phyloP scores from a whole-genome alignment of 2,329 filamentous ascomycete species.

The Fusarium gaditjirri region DNA sequence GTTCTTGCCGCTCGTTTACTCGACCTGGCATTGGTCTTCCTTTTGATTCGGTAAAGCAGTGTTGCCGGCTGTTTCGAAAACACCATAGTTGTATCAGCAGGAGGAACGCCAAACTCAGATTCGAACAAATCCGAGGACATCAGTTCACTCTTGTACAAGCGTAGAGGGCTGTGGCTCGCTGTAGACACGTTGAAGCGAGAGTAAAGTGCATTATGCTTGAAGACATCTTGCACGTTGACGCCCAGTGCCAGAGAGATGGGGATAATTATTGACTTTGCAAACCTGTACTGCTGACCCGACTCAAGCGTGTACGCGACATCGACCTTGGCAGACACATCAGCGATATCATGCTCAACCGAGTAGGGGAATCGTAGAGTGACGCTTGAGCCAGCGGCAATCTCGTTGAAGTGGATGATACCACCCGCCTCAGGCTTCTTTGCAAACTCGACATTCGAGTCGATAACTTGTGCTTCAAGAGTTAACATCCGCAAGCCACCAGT shows the following conservation, averaged over 20 bases:
- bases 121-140: constrained; percentile 75
- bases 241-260: constrained; percentile 83
- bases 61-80: constrained; percentile 86
- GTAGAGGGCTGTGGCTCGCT: constrained; percentile 77
- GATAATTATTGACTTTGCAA: constrained; percentile 66
- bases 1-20: constrained; percentile 51
- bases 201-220: constrained; percentile 84
- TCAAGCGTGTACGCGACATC: constrained; percentile 80
- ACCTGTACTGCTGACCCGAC: constrained; percentile 59
- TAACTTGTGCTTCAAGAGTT: constrained; percentile 66
- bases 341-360: constrained; percentile 80
- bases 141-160: constrained; percentile 77
- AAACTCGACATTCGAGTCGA: constrained; percentile 55
- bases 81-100: constrained; percentile 67
- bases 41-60: constrained; percentile 80
- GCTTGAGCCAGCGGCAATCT: constrained; percentile 56
- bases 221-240: constrained; percentile 96
- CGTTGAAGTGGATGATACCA: constrained; percentile 62
- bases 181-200: constrained; percentile 93
- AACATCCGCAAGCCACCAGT: constrained; percentile 74
- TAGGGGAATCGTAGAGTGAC: constrained; percentile 80
- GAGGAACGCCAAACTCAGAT: constrained; percentile 67
- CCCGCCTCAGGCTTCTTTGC: constrained; percentile 64
- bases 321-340: constrained; percentile 76
- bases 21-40: constrained; percentile 57